A percentile compares a stretch with the other conserved stretches of the same genome.
Conservation (phyloP, 257 asterid genomes). For the Marsdenia floribunda region DNA sequence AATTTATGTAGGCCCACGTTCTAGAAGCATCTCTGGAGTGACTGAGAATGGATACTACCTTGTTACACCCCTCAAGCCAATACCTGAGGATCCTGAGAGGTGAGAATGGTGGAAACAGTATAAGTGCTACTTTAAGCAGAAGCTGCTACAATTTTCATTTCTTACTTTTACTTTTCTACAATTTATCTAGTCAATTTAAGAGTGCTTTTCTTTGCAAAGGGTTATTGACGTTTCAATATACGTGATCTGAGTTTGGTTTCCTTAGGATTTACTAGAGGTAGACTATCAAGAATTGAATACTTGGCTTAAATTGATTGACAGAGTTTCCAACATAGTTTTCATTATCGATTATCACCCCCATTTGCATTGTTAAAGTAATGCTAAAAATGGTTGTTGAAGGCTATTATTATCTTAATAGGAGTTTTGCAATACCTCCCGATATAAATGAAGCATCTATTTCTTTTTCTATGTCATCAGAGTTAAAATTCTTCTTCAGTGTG, state of each 20-base stretch:
- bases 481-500: slow-evolving; percentile 43
- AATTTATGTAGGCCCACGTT: slow-evolving; percentile 81
- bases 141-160: background rate
- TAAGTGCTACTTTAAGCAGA: background rate
- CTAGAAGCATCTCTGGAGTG: slow-evolving; percentile 96
- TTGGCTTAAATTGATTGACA: background rate
- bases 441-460: background rate
- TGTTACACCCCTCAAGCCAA: slow-evolving; percentile 71
- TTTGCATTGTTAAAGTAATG: background rate
- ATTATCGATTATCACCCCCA: background rate
- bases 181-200: background rate
- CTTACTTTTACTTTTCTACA: background rate
- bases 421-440: background rate
- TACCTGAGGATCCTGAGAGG: slow-evolving; percentile 65
- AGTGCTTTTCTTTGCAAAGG: background rate
- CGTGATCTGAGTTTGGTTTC: background rate
- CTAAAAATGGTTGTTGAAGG: background rate
- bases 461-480: slow-evolving; percentile 21
- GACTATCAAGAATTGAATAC: background rate
- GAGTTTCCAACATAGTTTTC: background rate
- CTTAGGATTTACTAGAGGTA: background rate
- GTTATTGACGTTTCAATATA: background rate
- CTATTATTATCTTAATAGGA: background rate
- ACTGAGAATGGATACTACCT: slow-evolving; percentile 90
- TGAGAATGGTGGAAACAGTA: slow-evolving; percentile 9